phyloP scores from a whole-genome alignment of 352 stramenopile genomes.

The Phytophthora megakarya region DNA sequence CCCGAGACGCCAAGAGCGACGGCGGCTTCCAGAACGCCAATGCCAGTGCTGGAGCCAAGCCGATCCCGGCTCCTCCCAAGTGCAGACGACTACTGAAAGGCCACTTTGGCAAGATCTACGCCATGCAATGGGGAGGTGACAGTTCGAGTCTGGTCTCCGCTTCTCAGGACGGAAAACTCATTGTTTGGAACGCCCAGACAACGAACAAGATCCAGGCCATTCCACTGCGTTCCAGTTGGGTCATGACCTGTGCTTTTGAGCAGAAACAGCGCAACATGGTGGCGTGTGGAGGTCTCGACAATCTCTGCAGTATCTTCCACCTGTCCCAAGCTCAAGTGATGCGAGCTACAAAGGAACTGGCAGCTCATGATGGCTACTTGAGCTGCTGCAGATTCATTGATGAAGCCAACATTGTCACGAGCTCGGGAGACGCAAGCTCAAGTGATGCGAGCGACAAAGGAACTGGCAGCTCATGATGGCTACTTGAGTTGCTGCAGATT shows the following conservation, averaged over 20 bases:
- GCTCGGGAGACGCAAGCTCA: conserved; percentile 93
- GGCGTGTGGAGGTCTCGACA: conserved; percentile 98
- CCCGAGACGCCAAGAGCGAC: conserved; percentile 74
- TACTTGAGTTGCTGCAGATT: conserved; percentile 99
- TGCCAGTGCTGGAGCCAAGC: conserved; percentile 63
- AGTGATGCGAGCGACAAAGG: conserved; percentile 92
- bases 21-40: conserved; percentile 78
- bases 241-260: conserved; percentile 99
- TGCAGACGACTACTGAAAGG: conserved; percentile 96
- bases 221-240: conserved; percentile 96
- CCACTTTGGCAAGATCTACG: conserved; percentile 99
- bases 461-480: conserved; percentile 97
- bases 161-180: conserved; percentile 98
- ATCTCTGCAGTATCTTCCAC: conserved; percentile 99
- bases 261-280: conserved; percentile 97
- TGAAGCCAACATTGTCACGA: conserved; percentile 93
- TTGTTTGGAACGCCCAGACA: conserved; percentile 98
- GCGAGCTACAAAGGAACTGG: conserved; percentile 94
- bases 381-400: conserved; percentile 98
- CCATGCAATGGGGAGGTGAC: conserved; percentile 98
- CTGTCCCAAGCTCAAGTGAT: conserved; percentile 91
- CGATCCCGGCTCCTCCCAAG: conserved; percentile 89
- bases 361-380: conserved; percentile 98
- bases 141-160: conserved; percentile 90
- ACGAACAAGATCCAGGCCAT: conserved; percentile 98